Conservation (phyloP, 2,329 filamentous ascomycete species). For the Fusarium sp. region DNA sequence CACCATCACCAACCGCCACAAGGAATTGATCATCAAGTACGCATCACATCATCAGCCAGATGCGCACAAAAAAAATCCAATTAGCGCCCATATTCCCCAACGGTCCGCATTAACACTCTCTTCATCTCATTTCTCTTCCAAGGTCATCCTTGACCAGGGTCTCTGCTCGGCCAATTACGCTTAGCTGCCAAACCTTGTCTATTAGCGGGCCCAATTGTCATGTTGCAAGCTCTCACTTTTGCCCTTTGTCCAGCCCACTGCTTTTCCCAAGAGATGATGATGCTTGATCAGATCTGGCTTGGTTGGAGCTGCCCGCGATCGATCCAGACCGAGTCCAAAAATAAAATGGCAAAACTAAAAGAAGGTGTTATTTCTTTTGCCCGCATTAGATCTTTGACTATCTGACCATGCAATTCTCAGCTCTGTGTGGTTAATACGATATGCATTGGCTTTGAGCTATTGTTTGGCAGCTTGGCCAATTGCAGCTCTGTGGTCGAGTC, state of each 20-base stretch:
- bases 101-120: conserved; percentile 35
- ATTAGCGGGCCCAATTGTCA: neutral
- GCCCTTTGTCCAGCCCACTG: neutral
- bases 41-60: conserved; percentile 32
- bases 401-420: neutral
- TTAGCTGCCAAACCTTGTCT: conserved; percentile 28
- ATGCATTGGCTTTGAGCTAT: conserved; percentile 21
- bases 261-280: conserved; percentile 17
- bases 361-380: conserved; percentile 6
- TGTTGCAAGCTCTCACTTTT: conserved; percentile 10
- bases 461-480: conserved; percentile 20
- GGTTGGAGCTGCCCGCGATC: conserved; percentile 19
- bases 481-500: conserved; percentile 11
- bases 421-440: conserved; percentile 7
- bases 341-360: conserved; percentile 12
- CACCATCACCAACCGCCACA: conserved; percentile 9
- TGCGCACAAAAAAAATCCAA: conserved; percentile 7
- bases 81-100: conserved; percentile 1
- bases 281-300: conserved; percentile 28
- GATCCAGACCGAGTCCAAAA: conserved; percentile 39
- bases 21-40: conserved; percentile 15
- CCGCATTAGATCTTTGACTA: neutral
- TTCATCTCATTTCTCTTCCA: conserved; percentile 45
- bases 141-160: conserved; percentile 32
- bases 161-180: conserved; percentile 32